Base-by-base conservation (phyloP, 306 rosid species). In the Quercus wislizeni region DNA sequence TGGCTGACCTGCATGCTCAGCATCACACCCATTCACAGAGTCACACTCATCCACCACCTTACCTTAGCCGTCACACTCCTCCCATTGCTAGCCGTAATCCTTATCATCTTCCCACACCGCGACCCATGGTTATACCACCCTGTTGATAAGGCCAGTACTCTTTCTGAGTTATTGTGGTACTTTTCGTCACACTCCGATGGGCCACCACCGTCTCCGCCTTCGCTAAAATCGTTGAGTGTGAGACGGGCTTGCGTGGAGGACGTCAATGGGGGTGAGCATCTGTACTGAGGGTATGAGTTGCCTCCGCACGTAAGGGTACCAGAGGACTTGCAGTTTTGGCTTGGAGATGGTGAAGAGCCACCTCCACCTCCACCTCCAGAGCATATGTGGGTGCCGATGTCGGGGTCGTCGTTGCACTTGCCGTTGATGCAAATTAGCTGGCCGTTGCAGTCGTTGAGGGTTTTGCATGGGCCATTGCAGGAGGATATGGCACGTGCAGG, bases 381-480 rank as follows among this genome's bases (percentile, higher is more conserved):
- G 30, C 30, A 28, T 28, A 28, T 28, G 30, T 28, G 30, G 30
- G 30, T 28, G 30, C 30, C 30, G 4, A 28, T 3, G 30, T 28
- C 30, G 30, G 30, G 30, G 30, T 28, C 30, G 30, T 28, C 30
- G 30, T 28, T 28, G 30, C 30, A 28, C 30, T 28, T 28, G 30
- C 30, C 30, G 30, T 28, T 28, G 30, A 28, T 28, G 3, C 30
- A 28, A 28, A 28, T 28, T 4, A 28, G 30, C 30, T 28, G 30
- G 30, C 30, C 4, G 30, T 28, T 28, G 30, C 30, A 28, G 18
- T 88, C 91, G 38, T 83, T 1, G 31, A 38, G 75, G 54, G 77
- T 72, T 10, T 20, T 25, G 46, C 90, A 90, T 5, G 86, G 68
- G 6, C 85, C 88, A 0, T 82, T 80, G 84, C 91, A 85, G 0